phyloP scores from a whole-genome alignment of 2,329 filamentous ascomycete genomes.

The Alternaria viburni region DNA sequence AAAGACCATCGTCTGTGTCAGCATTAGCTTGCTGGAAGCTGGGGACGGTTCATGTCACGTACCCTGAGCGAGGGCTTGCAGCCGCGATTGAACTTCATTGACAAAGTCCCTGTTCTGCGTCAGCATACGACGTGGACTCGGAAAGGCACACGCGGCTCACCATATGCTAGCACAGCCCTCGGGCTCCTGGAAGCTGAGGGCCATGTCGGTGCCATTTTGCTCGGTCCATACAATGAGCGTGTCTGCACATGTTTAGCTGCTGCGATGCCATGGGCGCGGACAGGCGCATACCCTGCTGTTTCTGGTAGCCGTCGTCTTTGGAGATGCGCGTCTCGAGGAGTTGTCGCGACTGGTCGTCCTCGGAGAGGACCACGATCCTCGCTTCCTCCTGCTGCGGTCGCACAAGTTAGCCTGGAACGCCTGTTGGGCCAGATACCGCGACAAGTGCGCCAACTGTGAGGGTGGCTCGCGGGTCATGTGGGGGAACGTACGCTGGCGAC shows the following conservation, averaged over 20 bases:
- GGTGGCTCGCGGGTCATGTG: not conserved
- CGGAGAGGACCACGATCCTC: conserved; percentile 87
- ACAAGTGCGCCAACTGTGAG: conserved; percentile 17
- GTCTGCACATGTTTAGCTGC: conserved; percentile 62
- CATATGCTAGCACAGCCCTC: conserved; percentile 94
- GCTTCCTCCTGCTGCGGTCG: conserved; percentile 75
- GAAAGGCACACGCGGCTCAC: conserved; percentile 55
- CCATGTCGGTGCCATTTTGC: conserved; percentile 90
- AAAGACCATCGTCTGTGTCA: conserved; percentile 76
- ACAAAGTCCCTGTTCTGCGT: conserved; percentile 80
- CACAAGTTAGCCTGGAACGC: conserved; percentile 47
- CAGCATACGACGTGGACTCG: conserved; percentile 11
- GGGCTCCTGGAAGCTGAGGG: conserved; percentile 95
- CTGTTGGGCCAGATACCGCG: conserved; percentile 13
- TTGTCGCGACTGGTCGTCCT: conserved; percentile 84
- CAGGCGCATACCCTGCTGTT: conserved; percentile 80
- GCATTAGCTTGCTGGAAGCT: conserved; percentile 20
- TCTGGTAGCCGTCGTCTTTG: conserved; percentile 96
- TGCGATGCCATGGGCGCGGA: not conserved
- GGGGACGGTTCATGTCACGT: conserved; percentile 30
- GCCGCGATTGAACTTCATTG: conserved; percentile 78
- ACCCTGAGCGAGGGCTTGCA: conserved; percentile 70
- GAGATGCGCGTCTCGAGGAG: conserved; percentile 88
- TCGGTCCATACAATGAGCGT: conserved; percentile 99
- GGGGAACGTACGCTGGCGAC: conserved; percentile 69